Base-by-base conservation (phyloP, 345 rosid species). In the Camelina sativa region DNA sequence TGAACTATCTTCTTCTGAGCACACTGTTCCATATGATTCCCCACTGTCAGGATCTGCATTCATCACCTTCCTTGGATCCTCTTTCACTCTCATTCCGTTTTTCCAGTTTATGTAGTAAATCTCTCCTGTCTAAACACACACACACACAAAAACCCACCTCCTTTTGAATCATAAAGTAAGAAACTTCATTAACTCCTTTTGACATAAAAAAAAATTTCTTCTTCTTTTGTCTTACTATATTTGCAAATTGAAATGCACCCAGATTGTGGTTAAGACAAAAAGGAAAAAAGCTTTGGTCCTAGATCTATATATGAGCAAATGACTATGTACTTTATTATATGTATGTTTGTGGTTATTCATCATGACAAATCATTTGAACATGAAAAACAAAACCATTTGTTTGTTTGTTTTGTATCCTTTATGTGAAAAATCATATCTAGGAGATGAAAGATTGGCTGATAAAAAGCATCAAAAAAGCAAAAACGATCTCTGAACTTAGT, bases 31-130 rank as follows among this genome's bases (percentile, higher is more conserved):
- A 65, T 65, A 77, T n/a, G 76, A 77, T 22, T 84, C 87, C 9
- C 81, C 80, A 72, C 77, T 78, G 54, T 82, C 72, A 15, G 79
- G 79, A 54, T 72, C 80, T 23, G 72, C 51, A 61, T 60, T 56
- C 16, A 76, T 71, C 76, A 77, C 76, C 68, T 74, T 57, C 58
- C 96, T 84, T 67, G 96, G 97, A 84, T 88, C 97, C 58, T 90
- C 96, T 62, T 76, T 89, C 34, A 89, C 89, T 75, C 72, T 91
- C 88, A 82, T 83, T 48, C 99, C 99, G n/a, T 82, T 90, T 79
- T 87, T 87, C 97, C 97, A 94, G 81, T 94, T 91, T 76, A 88
- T 86, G 80, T 88, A 94, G 74, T 91, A 94, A 64, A 94, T 80
- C 83, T 91, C 99, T 76, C 98, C 97, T 15, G 95, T 91, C 98